Evolutionary conservation across 257 asterid genomes (phyloP), one percentile per base, ranked within the genome.

Genomic region (Solanum pennellii): DNA sequence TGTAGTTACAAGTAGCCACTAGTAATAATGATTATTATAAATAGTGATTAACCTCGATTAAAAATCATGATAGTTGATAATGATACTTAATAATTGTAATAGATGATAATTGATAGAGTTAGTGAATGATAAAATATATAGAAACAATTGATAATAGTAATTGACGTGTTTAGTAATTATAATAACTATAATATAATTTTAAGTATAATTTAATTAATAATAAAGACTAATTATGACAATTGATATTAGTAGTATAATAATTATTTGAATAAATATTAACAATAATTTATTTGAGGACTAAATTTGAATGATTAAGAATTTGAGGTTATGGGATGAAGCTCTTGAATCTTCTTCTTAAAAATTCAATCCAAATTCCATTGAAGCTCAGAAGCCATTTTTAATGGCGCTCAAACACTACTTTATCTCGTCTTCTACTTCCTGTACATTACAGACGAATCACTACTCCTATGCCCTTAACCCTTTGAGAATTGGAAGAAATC

Each of bases 401-500:
- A 89, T 89, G 89, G 91, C 88, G 68, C 77, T 83, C 60, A 35
- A 62, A n/a, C 83, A 47, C 23, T 35, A 35, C 49, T 49, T 23
- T 44, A 45, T 39, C 62, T 15, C 65, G 68, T 89, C 90, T 74
- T 87, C 90, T 23, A 69, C 93, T 33, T 65, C 89, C 21, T 71
- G 91, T 62, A 73, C 89, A 16, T 89, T 89, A 5, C 68, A 91
- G 87, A 52, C 88, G 44, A 6, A 79, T 72, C 83, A 86, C 79
- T 65, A 76, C 76, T 72, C 31, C 29, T 87, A 66, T 49, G n/a
- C 88, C 87, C 89, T 88, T 3, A 86, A 84, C 42, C 84, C 91
- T 73, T 86, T 89, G 71, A 87, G 41, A 87, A 82, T 91, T 44
- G 83, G 90, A 7, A 92, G 91, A 88, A 52, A 41, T n/a, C 80